Base-by-base conservation (phyloP, 75 land plant species). In the Sequoiadendron giganteum region DNA sequence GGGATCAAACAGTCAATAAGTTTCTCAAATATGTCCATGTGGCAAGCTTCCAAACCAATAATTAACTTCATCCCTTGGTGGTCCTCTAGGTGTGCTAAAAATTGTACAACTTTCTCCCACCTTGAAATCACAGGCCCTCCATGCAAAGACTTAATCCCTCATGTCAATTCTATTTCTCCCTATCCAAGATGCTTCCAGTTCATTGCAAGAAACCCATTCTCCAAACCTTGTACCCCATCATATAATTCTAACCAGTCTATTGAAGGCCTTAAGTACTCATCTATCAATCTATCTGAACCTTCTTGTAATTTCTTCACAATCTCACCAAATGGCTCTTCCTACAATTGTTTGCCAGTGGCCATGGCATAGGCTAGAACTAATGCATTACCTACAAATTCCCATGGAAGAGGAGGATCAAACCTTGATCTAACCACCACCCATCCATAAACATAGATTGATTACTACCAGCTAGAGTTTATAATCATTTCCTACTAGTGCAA, bases 101-200 rank as follows among this genome's bases (percentile, higher is more conserved):
- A 45, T 45, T 0, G 3, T 45, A 45, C 47, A 72, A 72, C 11
- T 0, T 72, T 19, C 13, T 2, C 76, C 30, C 34, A 7, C 2
- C 34, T 3, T 2, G 76, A n/a, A 30, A 89, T 89, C n/a, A 93
- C 88, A 25, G 97, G 96, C 9, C 96, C 94, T 1, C 90, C 93
- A 85, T 89, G 91, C 1, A 90, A 21, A 79, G 97, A 92, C 88
- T 65, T 91, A n/a, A 72, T 32, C 30, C 97, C 96, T 78, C 86
- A 91, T 16, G 93, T 93, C 86, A 92, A 93, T 70, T 94, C 93
- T 55, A 95, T 47, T 52, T 91, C 85, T 58, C 85, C 70, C 56
- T 94, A 93, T 16, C 92, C 90, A 83, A 95, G 85, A 72, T 91
- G 93, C 93, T 90, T 90, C 95, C 94, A 94, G 16, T 93, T 89